Percentiles rank a stretch among this genome's conserved stretches.
Evolutionary conservation across 2,329 filamentous ascomycete species (phyloP).

Genomic region (Penicillium brevicompactum): DNA sequence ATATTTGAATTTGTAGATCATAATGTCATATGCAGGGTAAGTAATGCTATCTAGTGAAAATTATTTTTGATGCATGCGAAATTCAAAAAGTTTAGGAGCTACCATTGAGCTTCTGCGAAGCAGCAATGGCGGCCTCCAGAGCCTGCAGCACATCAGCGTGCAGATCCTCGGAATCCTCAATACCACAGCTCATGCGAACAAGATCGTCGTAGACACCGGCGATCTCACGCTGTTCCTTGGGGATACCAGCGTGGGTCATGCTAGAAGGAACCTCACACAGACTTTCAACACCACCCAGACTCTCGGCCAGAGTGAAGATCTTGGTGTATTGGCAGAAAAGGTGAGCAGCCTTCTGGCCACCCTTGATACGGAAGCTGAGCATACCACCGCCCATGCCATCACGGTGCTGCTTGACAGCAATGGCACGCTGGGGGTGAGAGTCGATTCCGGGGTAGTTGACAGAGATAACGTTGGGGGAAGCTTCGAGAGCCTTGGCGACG

Average conservation of each 20-base stretch:
- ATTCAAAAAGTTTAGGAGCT: conserved; percentile 16
- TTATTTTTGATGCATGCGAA: conserved; percentile 9
- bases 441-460: conserved; percentile 95
- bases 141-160: conserved; percentile 80
- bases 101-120: conserved; percentile 49
- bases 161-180: conserved; percentile 87
- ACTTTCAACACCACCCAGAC: conserved; percentile 86
- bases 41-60: background rate
- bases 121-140: conserved; percentile 71
- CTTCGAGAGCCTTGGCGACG: conserved; percentile 75
- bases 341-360: conserved; percentile 82
- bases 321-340: conserved; percentile 87
- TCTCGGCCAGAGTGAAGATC: conserved; percentile 93
- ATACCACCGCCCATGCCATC: conserved; percentile 94
- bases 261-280: conserved; percentile 88
- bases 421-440: conserved; percentile 81
- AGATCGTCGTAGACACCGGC: conserved; percentile 95
- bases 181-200: conserved; percentile 87
- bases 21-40: conserved; percentile 9
- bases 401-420: conserved; percentile 89
- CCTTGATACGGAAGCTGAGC: conserved; percentile 92
- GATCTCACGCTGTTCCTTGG: conserved; percentile 82
- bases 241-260: conserved; percentile 98
- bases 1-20: background rate
- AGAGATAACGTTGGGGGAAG: conserved; percentile 76